Evolutionary conservation across 2,329 filamentous ascomycete species (phyloP).

Genomic region (Helicocarpus griseus): DNA sequence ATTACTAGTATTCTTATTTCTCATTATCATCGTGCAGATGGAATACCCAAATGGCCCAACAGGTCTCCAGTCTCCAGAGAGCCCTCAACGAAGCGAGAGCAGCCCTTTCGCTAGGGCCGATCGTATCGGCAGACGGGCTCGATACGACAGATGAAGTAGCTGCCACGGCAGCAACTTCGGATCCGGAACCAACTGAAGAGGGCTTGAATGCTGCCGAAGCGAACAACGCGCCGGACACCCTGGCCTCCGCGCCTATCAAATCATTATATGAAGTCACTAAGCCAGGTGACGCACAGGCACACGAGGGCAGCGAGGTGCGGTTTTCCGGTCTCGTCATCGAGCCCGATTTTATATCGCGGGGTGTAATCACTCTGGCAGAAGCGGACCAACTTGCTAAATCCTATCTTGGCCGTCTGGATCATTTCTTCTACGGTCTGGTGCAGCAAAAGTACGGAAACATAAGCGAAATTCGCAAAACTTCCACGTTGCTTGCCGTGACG

Average conservation of each 20-base stretch:
- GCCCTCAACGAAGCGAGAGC: constrained; percentile 9
- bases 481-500: constrained; percentile 38
- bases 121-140: constrained; percentile 2
- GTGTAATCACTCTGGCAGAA: constrained; percentile 30
- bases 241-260: constrained; percentile 37
- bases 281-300: constrained; percentile 28
- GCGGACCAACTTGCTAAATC: constrained; percentile 31
- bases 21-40: constrained; percentile 3
- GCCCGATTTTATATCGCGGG: constrained; percentile 36
- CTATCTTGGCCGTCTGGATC: constrained; percentile 34
- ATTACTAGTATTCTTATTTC: not conserved
- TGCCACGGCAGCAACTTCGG: not conserved
- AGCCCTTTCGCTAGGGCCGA: constrained; percentile 6
- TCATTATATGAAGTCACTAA: constrained; percentile 42
- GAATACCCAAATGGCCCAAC: constrained; percentile 8
- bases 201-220: constrained; percentile 2
- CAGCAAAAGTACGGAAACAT: constrained; percentile 6
- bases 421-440: constrained; percentile 30
- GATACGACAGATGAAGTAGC: not conserved
- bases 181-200: constrained; percentile 5
- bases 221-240: constrained; percentile 14
- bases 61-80: constrained; percentile 7
- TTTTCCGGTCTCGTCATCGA: constrained; percentile 34
- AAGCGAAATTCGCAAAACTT: constrained; percentile 13
- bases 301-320: constrained; percentile 21